Percentiles rank a stretch among this genome's conserved stretches.
These are phyloP conservation scores for Scleroderma citrinum DNA, from an alignment of 768 basidiomycete species.

Conservation along the genomic window DNA sequence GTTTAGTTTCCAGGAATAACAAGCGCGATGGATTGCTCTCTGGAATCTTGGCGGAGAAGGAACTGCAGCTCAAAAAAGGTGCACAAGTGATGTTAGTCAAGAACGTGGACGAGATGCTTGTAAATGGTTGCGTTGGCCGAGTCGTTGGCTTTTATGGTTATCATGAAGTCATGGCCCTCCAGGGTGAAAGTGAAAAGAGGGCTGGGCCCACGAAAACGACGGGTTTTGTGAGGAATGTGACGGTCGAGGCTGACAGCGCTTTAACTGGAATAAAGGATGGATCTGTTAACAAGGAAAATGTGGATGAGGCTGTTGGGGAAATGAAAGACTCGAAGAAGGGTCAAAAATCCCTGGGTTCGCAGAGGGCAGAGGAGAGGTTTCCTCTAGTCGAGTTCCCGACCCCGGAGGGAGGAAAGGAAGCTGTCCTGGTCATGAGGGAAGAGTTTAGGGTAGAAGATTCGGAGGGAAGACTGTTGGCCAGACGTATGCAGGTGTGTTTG, in stretches of 20 bases:
- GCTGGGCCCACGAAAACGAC: constrained; percentile 20
- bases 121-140: constrained; percentile 62
- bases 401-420: constrained; percentile 35
- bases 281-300: constrained; percentile 32
- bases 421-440: constrained; percentile 44
- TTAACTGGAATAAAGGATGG: constrained; percentile 6
- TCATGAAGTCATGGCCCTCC: constrained; percentile 13
- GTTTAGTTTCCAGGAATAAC: constrained; percentile 14
- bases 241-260: constrained; percentile 25
- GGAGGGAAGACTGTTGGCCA: constrained; percentile 43
- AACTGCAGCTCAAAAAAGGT: constrained; percentile 51
- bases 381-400: constrained; percentile 46
- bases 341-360: constrained; percentile 23
- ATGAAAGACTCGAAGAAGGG: constrained; percentile 19
- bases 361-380: constrained; percentile 36
- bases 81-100: constrained; percentile 70
- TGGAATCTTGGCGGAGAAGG: constrained; percentile 55
- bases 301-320: constrained; percentile 4
- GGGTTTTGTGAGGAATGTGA: constrained; percentile 32
- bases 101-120: constrained; percentile 55
- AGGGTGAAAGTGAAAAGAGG: constrained; percentile 22
- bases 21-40: constrained; percentile 50
- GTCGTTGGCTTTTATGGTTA: constrained; percentile 48
- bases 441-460: constrained; percentile 50
- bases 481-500: constrained; percentile 37